Percentiles rank a stretch among this genome's conserved stretches.
Evolutionary conservation across 352 stramenopile species (phyloP).

Genomic region (Phytophthora foliorum): DNA sequence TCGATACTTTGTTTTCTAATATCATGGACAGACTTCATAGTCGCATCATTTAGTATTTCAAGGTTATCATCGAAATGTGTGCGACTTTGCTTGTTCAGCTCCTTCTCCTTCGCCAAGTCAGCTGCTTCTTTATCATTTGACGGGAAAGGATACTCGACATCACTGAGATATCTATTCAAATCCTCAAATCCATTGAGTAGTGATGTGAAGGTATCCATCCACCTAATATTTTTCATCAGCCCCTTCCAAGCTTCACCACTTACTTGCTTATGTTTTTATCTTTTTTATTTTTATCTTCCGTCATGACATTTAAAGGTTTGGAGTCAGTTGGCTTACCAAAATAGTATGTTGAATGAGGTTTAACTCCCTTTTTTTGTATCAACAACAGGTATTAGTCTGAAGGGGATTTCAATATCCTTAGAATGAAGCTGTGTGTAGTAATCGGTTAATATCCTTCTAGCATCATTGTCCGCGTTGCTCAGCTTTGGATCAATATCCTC

Average conservation of each 20-base stretch:
- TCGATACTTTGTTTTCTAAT: constrained; percentile 16
- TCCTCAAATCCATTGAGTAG: constrained; percentile 18
- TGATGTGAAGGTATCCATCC: constrained; percentile 16
- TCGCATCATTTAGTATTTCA: constrained; percentile 16
- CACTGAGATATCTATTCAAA: constrained; percentile 20
- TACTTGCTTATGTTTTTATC: constrained; percentile 12
- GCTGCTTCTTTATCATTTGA: constrained; percentile 22
- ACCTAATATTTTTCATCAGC: constrained; percentile 16
- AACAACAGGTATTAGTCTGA: constrained; percentile 1
- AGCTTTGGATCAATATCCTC: constrained; percentile 21
- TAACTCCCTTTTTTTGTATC: neutral
- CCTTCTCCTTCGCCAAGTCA: constrained; percentile 8
- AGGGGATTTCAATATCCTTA: constrained; percentile 4
- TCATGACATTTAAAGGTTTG: constrained; percentile 6
- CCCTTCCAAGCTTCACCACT: constrained; percentile 11
- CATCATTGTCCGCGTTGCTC: constrained; percentile 14
- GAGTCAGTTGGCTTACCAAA: constrained; percentile 5
- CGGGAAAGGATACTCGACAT: constrained; percentile 10
- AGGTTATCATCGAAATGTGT: constrained; percentile 14
- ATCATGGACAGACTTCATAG: constrained; percentile 8
- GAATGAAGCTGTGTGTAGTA: constrained; percentile 5
- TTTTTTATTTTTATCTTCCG: constrained; percentile 14
- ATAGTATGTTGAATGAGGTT: constrained; percentile 10
- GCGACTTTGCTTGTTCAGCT: constrained; percentile 6
- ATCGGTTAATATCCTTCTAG: constrained; percentile 11